Evolutionary conservation across 2,329 filamentous ascomycete genomes (phyloP).

Genomic region (Arthrobotrys sphaeroides): DNA sequence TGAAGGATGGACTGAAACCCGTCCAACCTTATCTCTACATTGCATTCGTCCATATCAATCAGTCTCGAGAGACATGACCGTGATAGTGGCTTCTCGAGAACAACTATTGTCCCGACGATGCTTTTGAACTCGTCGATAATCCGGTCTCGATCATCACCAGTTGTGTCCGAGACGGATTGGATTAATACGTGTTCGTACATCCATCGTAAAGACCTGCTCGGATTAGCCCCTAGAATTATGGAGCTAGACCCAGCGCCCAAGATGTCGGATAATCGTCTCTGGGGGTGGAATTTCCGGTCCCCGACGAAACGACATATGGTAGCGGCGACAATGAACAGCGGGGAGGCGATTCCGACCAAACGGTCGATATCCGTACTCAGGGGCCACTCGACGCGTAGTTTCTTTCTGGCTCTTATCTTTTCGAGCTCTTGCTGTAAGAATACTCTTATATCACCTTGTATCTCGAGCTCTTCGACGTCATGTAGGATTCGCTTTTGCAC

Average conservation of each 20-base stretch:
- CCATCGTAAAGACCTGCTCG: not conserved
- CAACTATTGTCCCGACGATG: slow-evolving; percentile 13
- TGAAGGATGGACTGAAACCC: slow-evolving; percentile 1
- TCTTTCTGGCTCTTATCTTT: slow-evolving; percentile 56
- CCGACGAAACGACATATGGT: slow-evolving; percentile 9
- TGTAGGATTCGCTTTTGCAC: not conserved
- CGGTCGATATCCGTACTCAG: not conserved
- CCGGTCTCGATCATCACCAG: not conserved
- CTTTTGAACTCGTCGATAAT: not conserved
- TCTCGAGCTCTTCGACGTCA: not conserved
- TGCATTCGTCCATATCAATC: not conserved
- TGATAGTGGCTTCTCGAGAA: slow-evolving; percentile 1
- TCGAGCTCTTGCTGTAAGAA: slow-evolving; percentile 55
- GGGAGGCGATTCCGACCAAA: not conserved
- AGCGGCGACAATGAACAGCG: slow-evolving; percentile 22
- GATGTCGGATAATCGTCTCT: not conserved
- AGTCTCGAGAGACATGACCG: not conserved
- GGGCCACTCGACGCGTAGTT: slow-evolving; percentile 52
- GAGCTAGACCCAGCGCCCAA: not conserved
- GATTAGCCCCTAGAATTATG: not conserved
- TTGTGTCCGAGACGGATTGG: not conserved
- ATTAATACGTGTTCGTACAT: not conserved
- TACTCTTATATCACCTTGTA: not conserved
- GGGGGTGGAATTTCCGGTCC: not conserved
- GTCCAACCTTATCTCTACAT: not conserved